Base-by-base conservation (phyloP, 805 yeast species). In the Zygosaccharomyces lentus region DNA sequence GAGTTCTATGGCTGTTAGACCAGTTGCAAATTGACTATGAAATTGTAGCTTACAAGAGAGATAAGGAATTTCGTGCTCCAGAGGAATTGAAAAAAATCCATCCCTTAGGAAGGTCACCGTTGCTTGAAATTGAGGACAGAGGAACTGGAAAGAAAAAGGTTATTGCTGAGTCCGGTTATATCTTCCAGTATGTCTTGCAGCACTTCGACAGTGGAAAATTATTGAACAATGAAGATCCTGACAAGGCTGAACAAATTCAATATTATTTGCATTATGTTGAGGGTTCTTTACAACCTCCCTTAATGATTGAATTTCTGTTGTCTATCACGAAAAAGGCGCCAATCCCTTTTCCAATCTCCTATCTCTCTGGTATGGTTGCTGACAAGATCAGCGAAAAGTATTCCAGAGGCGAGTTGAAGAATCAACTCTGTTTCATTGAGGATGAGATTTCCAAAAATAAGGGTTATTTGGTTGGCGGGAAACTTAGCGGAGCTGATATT, bases 1-100 rank as follows among this genome's bases (percentile, higher is more conserved):
- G 89, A 45, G 70, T 82, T 8, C 57, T 78, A 25, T 84, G 87
- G 85, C 64, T 80, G 38, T 65, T 84, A n/a, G 87, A 82, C 49
- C 76, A 80, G 41, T 65, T 84, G 10, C 70, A 69, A 9, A 57
- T 82, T 6, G 76, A 76, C 21, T 84, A 80, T 56, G 77, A 75
- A 10, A 63, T 81, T 15, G 74, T 77, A 51, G 57, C 74, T 2
- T 81, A 78, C 61, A 63, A 73, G 46, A 71, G 89, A 41, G 68
- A 76, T 50, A 67, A 70, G 2, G 64, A 67, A 7, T 68, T 71
- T 15, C 70, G 71, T 63, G 80, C 81, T 1, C 79, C 78, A 6
- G 66, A 67, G 2, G 79, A 68, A 30, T 61, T 82, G 32, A 69
- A 69, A 48, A 67, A 74, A 32, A 65, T 81, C 9, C 84, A 80